Evolutionary conservation across 2,329 filamentous ascomycete genomes (phyloP).

Genomic region (Colletotrichum simmondsii): DNA sequence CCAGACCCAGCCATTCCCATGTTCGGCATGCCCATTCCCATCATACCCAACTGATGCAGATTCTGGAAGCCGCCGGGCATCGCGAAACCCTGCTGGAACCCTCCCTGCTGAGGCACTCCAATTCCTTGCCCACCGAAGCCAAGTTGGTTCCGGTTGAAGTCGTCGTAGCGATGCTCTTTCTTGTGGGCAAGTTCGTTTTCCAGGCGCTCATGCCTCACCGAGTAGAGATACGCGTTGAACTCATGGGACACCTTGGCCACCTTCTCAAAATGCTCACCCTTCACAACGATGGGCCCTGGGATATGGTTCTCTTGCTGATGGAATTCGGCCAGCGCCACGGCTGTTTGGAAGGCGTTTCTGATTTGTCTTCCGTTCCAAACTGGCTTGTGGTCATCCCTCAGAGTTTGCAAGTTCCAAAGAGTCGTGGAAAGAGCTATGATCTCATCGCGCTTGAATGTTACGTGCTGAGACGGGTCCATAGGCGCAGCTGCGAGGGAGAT

Average conservation of each 20-base stretch:
- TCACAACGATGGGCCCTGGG: constrained; percentile 32
- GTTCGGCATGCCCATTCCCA: not conserved
- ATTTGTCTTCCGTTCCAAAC: constrained; percentile 56
- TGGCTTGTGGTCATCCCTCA: constrained; percentile 52
- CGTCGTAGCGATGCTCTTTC: not conserved
- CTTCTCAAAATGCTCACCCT: constrained; percentile 34
- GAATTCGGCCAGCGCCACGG: constrained; percentile 55
- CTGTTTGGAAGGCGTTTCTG: constrained; percentile 56
- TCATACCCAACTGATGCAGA: not conserved
- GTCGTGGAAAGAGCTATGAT: constrained; percentile 42
- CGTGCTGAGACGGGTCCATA: constrained; percentile 47
- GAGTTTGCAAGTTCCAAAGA: constrained; percentile 53
- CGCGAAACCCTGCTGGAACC: not conserved
- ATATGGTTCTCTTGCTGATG: constrained; percentile 29
- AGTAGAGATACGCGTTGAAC: constrained; percentile 36
- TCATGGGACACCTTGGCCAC: constrained; percentile 35
- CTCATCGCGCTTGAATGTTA: constrained; percentile 45
- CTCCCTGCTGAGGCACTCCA: not conserved
- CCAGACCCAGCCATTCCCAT: not conserved
- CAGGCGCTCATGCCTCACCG: not conserved
- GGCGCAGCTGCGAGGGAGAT: constrained; percentile 36
- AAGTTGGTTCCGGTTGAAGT: not conserved
- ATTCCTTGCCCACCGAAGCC: not conserved
- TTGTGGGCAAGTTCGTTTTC: not conserved
- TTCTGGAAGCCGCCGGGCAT: not conserved